Conservation (phyloP, 345 rosid species). For the Populus deltoides region DNA sequence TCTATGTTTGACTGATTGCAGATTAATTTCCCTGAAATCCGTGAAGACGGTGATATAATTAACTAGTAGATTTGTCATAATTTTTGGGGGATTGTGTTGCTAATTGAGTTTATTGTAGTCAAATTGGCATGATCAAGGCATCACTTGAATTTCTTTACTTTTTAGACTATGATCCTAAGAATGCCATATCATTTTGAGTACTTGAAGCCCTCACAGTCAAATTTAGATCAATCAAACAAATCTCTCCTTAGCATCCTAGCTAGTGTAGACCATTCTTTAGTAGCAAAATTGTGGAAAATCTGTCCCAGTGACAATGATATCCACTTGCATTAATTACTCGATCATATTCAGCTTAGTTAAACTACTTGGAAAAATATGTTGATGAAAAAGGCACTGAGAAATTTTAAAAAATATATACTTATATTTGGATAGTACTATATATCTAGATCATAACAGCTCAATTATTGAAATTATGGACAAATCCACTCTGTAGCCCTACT, state of each 20-base stretch:
- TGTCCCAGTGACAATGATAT: conserved; percentile 4
- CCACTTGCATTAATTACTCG: not conserved
- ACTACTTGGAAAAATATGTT: not conserved
- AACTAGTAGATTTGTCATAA: not conserved
- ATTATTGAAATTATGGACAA: conserved; percentile 34
- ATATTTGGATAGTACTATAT: not conserved
- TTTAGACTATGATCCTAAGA: not conserved
- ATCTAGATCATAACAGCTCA: not conserved
- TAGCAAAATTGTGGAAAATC: not conserved
- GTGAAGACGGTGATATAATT: not conserved
- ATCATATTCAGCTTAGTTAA: not conserved
- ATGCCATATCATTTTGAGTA: not conserved
- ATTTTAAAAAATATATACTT: not conserved
- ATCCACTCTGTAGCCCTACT: conserved; percentile 17
- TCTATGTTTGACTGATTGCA: not conserved
- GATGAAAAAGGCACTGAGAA: not conserved
- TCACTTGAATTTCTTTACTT: not conserved
- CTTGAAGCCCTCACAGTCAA: not conserved
- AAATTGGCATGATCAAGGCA: not conserved
- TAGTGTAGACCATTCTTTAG: not conserved
- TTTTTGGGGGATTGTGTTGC: not conserved
- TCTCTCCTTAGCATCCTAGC: not conserved
- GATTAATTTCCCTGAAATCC: not conserved
- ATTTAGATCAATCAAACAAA: not conserved
- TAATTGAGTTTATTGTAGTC: not conserved